Conservation (phyloP, 345 rosid species). For the Garcia nutans region DNA sequence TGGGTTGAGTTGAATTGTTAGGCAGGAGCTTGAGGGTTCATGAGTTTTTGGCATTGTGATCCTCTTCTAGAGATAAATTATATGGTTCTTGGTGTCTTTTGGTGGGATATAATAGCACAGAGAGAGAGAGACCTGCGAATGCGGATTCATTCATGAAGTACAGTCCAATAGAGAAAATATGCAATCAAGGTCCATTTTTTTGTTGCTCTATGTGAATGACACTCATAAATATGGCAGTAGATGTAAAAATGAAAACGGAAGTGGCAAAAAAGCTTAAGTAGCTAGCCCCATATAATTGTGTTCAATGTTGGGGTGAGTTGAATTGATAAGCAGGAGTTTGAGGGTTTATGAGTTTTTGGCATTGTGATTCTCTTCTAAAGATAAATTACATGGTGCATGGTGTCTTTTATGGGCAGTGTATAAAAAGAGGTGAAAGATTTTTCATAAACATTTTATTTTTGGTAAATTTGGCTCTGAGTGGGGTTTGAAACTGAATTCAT, state of each 20-base stretch:
- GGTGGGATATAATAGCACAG: no score
- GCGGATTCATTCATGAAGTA: no score
- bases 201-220: no score
- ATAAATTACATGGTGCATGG: not conserved
- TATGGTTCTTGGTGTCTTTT: not conserved
- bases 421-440: not conserved
- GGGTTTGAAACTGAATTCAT: no score
- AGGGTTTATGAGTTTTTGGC: not conserved
- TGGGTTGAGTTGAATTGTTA: not conserved
- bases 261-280: no score
- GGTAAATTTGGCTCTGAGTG: no score
- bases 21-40: not conserved
- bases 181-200: no score
- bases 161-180: no score
- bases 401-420: not conserved
- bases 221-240: not conserved
- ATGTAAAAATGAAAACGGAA: not conserved
- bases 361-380: not conserved
- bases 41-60: constrained; percentile 7
- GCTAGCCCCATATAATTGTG: no score
- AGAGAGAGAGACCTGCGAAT: no score
- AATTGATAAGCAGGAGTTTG: no score
- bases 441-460: not conserved
- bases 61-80: not conserved
- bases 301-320: no score